Conservation (phyloP, 1,284 basidiomycete species). For the Gymnopus androsaceus region DNA sequence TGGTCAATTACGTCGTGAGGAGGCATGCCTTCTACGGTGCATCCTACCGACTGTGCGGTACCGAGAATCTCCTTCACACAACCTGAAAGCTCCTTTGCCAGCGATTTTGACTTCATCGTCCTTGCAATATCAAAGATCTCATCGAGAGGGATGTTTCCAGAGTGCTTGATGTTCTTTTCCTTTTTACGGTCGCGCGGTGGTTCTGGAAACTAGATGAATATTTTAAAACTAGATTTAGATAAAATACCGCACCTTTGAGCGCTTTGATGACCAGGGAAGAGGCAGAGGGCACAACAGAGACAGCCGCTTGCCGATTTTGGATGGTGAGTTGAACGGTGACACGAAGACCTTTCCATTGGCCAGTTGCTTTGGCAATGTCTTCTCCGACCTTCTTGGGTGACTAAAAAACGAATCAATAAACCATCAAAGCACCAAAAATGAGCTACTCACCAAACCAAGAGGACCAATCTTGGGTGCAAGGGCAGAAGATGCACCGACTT, state of each 20-base stretch:
- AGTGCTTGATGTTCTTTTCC: constrained; percentile 99
- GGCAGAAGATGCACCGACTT: constrained; percentile 98
- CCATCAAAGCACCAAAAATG: neutral
- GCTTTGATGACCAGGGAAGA: constrained; percentile 98
- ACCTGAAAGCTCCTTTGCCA: constrained; percentile 89
- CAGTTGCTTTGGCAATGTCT: constrained; percentile 99
- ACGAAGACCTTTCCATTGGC: constrained; percentile 99
- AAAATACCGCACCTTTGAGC: constrained; percentile 79
- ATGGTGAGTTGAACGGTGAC: constrained; percentile 99
- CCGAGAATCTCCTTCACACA: constrained; percentile 95
- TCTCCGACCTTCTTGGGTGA: constrained; percentile 99
- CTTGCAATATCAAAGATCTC: constrained; percentile 96
- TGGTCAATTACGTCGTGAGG: constrained; percentile 96
- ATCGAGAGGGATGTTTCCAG: constrained; percentile 93
- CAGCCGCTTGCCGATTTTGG: constrained; percentile 99
- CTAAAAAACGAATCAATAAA: constrained; percentile 42
- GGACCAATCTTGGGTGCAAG: constrained; percentile 99
- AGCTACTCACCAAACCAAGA: constrained; percentile 92
- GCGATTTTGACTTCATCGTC: constrained; percentile 94
- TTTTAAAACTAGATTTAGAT: neutral
- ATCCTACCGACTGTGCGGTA: constrained; percentile 92
- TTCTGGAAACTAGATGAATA: constrained; percentile 54
- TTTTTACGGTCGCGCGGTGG: constrained; percentile 99
- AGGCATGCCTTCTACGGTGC: constrained; percentile 93
- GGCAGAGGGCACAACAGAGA: constrained; percentile 96